Evolutionary conservation across 805 yeast genomes (phyloP).

Genomic region (Debaryomyces maramus): DNA sequence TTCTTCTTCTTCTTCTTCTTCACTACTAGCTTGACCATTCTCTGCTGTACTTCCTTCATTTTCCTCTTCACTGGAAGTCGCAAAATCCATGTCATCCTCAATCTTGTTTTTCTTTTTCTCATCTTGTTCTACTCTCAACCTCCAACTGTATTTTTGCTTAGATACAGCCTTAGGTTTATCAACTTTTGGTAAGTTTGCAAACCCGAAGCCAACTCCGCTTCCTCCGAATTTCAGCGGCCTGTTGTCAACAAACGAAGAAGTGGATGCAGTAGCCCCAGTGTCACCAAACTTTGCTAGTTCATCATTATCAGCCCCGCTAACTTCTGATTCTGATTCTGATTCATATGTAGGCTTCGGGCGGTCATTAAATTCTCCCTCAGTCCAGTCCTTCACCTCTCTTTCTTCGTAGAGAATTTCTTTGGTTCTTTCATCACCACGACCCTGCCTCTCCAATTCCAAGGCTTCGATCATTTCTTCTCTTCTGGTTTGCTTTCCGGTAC

Average conservation of each 20-base stretch:
- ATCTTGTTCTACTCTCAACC: constrained; percentile 36
- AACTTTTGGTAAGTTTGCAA: constrained; percentile 53
- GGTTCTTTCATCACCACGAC: constrained; percentile 63
- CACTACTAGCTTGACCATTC: constrained; percentile 16
- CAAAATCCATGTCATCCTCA: constrained; percentile 66
- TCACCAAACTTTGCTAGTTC: constrained; percentile 11
- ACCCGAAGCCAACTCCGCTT: constrained; percentile 69
- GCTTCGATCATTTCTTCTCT: constrained; percentile 76
- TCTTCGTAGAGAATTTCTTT: constrained; percentile 68
- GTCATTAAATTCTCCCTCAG: constrained; percentile 21
- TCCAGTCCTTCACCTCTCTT: constrained; percentile 63
- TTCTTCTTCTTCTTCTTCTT: constrained; percentile 23
- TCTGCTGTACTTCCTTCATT: constrained; percentile 20
- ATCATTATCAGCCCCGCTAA: constrained; percentile 19
- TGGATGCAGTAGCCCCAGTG: constrained; percentile 11
- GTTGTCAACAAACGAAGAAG: constrained; percentile 61
- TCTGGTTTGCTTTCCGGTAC: constrained; percentile 69
- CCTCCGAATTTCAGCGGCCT: constrained; percentile 65
- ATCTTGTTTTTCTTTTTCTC: constrained; percentile 38
- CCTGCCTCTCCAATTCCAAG: constrained; percentile 65
- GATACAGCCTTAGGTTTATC: constrained; percentile 22
- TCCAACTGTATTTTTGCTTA: constrained; percentile 71
- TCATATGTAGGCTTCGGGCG: constrained; percentile 26
- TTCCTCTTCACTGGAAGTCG: constrained; percentile 26
- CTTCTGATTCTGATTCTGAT: constrained; percentile 14